phyloP scores from a whole-genome alignment of 768 basidiomycete species.

The Cystofilobasidium capitatum region DNA sequence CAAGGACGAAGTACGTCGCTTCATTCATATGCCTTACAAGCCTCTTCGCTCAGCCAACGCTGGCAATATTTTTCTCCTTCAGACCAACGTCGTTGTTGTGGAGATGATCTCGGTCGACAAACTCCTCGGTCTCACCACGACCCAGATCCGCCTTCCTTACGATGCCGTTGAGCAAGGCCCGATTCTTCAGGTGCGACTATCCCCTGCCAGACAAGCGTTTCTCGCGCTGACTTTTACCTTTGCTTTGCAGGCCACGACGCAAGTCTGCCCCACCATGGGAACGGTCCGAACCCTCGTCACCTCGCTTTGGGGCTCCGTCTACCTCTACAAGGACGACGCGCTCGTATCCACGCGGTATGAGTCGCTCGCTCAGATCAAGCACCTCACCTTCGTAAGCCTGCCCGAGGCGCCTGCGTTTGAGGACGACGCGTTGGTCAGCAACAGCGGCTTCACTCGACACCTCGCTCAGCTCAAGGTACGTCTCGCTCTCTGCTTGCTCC shows the following conservation, averaged over 20 bases:
- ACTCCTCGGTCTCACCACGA: too few relatives aligned
- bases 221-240: too few relatives aligned
- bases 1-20: too few relatives aligned
- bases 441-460: constrained; percentile 29
- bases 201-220: too few relatives aligned
- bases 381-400: constrained; percentile 65
- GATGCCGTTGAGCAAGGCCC: too few relatives aligned
- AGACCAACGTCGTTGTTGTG: too few relatives aligned
- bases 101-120: too few relatives aligned
- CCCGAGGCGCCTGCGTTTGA: constrained; percentile 50
- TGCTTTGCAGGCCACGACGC: neutral
- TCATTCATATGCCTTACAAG: too few relatives aligned
- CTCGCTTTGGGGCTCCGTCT: constrained; percentile 66
- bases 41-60: too few relatives aligned
- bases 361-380: constrained; percentile 53
- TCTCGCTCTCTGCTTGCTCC: neutral
- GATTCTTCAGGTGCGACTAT: too few relatives aligned
- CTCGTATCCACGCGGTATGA: constrained; percentile 75
- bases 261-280: neutral
- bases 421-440: constrained; percentile 28
- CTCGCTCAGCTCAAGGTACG: constrained; percentile 35
- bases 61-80: too few relatives aligned
- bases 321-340: constrained; percentile 57
- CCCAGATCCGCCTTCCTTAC: too few relatives aligned
- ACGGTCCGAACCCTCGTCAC: constrained; percentile 43